A percentile compares a stretch with the other conserved stretches of the same genome.
These are phyloP conservation scores for Colletotrichum nymphaeae DNA, from an alignment of 2,329 filamentous ascomycete genomes.

Conservation along the genomic window DNA sequence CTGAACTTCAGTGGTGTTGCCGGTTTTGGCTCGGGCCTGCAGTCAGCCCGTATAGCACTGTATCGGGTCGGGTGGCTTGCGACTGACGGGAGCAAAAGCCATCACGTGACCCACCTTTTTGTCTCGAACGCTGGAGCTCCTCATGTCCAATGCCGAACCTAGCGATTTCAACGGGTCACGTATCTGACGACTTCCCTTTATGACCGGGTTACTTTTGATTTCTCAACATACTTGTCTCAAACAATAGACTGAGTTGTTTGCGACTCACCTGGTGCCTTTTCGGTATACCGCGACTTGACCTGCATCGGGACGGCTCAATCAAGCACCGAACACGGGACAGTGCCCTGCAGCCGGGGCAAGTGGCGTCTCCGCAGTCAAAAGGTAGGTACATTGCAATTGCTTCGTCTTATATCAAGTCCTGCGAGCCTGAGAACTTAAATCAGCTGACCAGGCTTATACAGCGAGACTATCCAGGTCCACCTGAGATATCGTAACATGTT, in stretches of 20 bases:
- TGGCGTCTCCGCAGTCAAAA: conserved; percentile 30
- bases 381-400: conserved; percentile 24
- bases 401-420: conserved; percentile 25
- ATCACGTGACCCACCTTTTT: conserved; percentile 20
- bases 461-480: conserved; percentile 11
- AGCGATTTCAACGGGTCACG: conserved; percentile 29
- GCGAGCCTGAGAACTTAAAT: conserved; percentile 10
- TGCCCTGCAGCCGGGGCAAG: conserved; percentile 21
- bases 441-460: conserved; percentile 19
- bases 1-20: not conserved
- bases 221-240: conserved; percentile 23
- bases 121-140: conserved; percentile 13
- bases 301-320: conserved; percentile 19
- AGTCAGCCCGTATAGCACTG: not conserved
- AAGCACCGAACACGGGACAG: conserved; percentile 19
- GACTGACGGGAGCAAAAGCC: not conserved
- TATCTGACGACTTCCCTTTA: conserved; percentile 27
- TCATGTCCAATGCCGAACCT: conserved; percentile 15
- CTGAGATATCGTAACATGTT: conserved; percentile 28
- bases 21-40: conserved; percentile 3
- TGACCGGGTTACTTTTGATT: conserved; percentile 15
- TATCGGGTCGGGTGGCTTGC: not conserved
- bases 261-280: not conserved
- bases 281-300: conserved; percentile 1
- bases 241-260: conserved; percentile 22